Evolutionary conservation across 305 asterid species (phyloP).

Genomic region (Nicotiana rustica): DNA sequence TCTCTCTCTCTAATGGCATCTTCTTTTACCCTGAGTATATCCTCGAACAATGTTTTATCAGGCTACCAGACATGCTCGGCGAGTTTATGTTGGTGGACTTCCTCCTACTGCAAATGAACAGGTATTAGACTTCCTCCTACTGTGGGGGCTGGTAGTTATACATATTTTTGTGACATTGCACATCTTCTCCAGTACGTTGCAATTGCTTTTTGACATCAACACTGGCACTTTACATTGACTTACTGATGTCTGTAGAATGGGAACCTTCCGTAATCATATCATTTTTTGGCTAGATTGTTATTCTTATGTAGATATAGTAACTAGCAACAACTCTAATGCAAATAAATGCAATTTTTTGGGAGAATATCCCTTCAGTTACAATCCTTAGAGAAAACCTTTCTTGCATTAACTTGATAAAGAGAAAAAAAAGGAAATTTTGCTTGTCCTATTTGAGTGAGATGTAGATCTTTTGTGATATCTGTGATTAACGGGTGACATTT

Average conservation of each 20-base stretch:
- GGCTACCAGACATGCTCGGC: constrained; percentile 96
- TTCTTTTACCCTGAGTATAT: constrained; percentile 26
- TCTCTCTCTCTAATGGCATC: neutral
- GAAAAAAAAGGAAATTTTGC: neutral
- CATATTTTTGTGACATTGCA: constrained; percentile 4
- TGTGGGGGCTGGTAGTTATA: neutral
- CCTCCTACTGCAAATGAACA: constrained; percentile 92
- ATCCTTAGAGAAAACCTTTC: neutral
- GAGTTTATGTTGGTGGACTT: constrained; percentile 97
- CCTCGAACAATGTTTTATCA: constrained; percentile 41
- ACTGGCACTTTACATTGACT: neutral
- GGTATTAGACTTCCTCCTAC: constrained; percentile 44
- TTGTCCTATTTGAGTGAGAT: neutral
- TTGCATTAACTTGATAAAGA: no score
- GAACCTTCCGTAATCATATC: neutral
- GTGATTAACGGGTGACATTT: neutral
- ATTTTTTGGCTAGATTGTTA: neutral
- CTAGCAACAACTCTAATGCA: neutral
- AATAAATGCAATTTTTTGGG: neutral
- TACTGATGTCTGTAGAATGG: neutral
- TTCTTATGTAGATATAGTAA: neutral
- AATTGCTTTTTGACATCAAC: constrained; percentile 16
- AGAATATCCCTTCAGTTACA: neutral
- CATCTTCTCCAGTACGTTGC: neutral
- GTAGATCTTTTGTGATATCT: neutral